Evolutionary conservation across 2,329 filamentous ascomycete species (phyloP).

Genomic region (Thermoascus crustaceus): DNA sequence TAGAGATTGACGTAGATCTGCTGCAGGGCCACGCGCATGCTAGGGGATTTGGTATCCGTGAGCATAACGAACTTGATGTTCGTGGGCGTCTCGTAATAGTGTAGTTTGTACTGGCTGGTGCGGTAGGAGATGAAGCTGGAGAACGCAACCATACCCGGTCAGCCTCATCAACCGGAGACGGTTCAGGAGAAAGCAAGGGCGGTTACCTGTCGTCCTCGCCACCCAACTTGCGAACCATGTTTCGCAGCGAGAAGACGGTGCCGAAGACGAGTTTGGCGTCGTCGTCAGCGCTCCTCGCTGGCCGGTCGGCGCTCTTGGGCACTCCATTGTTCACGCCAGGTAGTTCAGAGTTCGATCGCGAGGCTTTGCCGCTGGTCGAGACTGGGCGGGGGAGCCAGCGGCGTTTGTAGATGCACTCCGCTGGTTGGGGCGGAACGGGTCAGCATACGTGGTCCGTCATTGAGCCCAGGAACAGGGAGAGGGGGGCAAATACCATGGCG

Average conservation of each 20-base stretch:
- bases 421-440: conserved; percentile 40
- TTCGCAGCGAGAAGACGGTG: conserved; percentile 89
- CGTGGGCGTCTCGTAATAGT: conserved; percentile 97
- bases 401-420: conserved; percentile 94
- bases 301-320: conserved; percentile 25
- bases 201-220: conserved; percentile 70
- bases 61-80: conserved; percentile 95
- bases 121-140: conserved; percentile 81
- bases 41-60: conserved; percentile 79
- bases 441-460: background rate
- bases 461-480: conserved; percentile 1
- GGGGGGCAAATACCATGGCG: conserved; percentile 62
- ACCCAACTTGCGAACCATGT: conserved; percentile 93
- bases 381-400: conserved; percentile 61
- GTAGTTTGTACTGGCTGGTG: conserved; percentile 92
- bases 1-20: conserved; percentile 98
- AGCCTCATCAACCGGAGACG: conserved; percentile 6
- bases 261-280: conserved; percentile 97
- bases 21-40: conserved; percentile 88
- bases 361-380: conserved; percentile 38
- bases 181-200: background rate
- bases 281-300: conserved; percentile 55
- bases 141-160: conserved; percentile 5
- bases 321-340: conserved; percentile 38
- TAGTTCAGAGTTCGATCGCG: conserved; percentile 43